Evolutionary conservation across 768 basidiomycete species (phyloP), one percentile per base, ranked within the genome.

Genomic region (Macrolepiota dolichaula): DNA sequence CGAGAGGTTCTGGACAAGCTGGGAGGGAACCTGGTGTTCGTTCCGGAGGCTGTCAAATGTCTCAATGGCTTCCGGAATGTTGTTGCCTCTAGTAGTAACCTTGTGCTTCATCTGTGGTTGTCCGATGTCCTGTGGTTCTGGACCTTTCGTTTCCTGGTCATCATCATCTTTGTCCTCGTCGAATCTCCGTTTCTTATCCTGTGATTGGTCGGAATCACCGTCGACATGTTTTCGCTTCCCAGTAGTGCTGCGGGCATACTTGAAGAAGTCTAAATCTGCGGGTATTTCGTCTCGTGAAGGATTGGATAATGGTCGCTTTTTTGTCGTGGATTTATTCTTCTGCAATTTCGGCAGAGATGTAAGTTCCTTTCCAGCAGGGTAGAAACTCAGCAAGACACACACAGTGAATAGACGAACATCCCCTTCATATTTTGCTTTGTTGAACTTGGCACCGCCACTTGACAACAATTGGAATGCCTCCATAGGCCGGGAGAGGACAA

Each of bases 381-480:
- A 13, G 37, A 10, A 44, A 24, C 17, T 11, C 24, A 37, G 38
- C n/a, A 17, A 50, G 52, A 51, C n/a, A 67, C 78, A 61, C 66
- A 89, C 89, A 62, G 81, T 80, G 74, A 96, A 96, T 6, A 92
- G 73, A 29, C 81, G 70, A 7, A 90, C 82, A 68, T 96, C 92
- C 0, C 76, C 73, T 66, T 85, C 81, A 72, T 89, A 94, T 32
- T 81, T 78, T 42, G 76, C 77, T 74, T 92, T 96, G 79, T 95
- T 81, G 65, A 98, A 97, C 58, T 78, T 81, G 0, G 82, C 83
- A 1, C 94, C 93, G 36, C 96, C 96, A 15, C 92, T 84, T 35
- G 95, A 94, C 27, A 98, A 84, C 12, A 97, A 73, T 64, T 89
- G 90, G 72, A 98, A 98, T 4, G 93, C 88, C 66, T 95, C 93